phyloP scores from a whole-genome alignment of 2,329 filamentous ascomycete genomes.

The Epichloe elymi region DNA sequence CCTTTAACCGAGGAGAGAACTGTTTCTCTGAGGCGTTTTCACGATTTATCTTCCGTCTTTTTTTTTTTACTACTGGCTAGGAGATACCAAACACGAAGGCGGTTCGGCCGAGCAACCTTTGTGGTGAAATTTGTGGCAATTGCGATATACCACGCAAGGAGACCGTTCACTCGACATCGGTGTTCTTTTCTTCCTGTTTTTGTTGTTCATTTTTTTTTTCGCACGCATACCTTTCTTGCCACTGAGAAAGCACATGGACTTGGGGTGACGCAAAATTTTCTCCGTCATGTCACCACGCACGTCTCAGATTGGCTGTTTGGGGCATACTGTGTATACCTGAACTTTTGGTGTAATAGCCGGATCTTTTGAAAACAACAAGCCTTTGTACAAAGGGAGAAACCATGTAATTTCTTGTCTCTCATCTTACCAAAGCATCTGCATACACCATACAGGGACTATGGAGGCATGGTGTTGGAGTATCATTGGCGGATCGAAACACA shows the following conservation, averaged over 20 bases:
- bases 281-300: background rate
- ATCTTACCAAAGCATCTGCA: background rate
- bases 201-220: background rate
- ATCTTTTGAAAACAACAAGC: background rate
- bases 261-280: background rate
- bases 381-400: background rate
- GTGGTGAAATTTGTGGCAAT: background rate
- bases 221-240: background rate
- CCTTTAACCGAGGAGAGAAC: background rate
- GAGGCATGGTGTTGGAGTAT: background rate
- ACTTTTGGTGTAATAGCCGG: background rate
- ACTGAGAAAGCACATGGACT: background rate
- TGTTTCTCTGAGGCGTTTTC: background rate
- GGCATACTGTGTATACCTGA: background rate
- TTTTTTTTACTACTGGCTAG: background rate
- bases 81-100: constrained; percentile 4
- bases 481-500: background rate
- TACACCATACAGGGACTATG: background rate
- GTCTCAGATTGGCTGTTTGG: background rate
- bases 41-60: background rate
- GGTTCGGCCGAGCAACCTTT: background rate
- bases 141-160: constrained; percentile 3
- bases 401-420: background rate
- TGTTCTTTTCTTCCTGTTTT: background rate
- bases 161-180: background rate